Conservation (phyloP, 83 land plant genomes). For the Larix sibirica region DNA sequence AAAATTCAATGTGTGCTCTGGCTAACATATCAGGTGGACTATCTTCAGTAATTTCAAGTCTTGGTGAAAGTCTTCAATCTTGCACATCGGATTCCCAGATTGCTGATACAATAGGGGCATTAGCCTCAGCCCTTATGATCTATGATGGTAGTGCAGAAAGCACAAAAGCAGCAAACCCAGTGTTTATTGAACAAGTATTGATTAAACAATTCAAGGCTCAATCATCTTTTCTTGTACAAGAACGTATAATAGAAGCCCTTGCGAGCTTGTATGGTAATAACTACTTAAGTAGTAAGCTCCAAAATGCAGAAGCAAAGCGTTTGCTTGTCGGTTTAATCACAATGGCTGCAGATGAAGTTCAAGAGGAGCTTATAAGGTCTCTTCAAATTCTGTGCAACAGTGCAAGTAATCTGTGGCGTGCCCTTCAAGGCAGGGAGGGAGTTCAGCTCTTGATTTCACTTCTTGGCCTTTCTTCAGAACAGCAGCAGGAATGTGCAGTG, state of each 20-base stretch:
- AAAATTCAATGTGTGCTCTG: slow-evolving; percentile 97
- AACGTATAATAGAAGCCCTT: slow-evolving; percentile 89
- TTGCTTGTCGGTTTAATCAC: slow-evolving; percentile 92
- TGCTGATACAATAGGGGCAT: slow-evolving; percentile 93
- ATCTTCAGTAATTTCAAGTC: slow-evolving; percentile 79
- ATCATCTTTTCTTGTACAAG: slow-evolving; percentile 66
- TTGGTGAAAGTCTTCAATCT: slow-evolving; percentile 84
- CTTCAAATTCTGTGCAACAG: slow-evolving; percentile 65
- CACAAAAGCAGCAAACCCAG: slow-evolving; percentile 66
- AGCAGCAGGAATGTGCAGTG: slow-evolving; percentile 97
- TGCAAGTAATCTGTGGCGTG: slow-evolving; percentile 80
- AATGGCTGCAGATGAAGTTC: slow-evolving; percentile 84
- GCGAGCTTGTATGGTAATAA: slow-evolving; percentile 96
- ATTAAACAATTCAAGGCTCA: slow-evolving; percentile 69
- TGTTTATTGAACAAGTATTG: slow-evolving; percentile 72
- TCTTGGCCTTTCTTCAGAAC: slow-evolving; percentile 94
- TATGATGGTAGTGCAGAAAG: slow-evolving; percentile 67
- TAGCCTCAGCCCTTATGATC: slow-evolving; percentile 98
- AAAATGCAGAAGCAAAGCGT: slow-evolving; percentile 83
- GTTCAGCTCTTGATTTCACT: slow-evolving; percentile 95
- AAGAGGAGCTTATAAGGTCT: slow-evolving; percentile 78
- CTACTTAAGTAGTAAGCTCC: slow-evolving; percentile 47
- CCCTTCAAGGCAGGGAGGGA: slow-evolving; percentile 95
- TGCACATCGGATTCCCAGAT: slow-evolving; percentile 65
- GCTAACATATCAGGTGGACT: slow-evolving; percentile 97